Evolutionary conservation across 1,284 basidiomycete species (phyloP).

Genomic region (Ganoderma sp.): DNA sequence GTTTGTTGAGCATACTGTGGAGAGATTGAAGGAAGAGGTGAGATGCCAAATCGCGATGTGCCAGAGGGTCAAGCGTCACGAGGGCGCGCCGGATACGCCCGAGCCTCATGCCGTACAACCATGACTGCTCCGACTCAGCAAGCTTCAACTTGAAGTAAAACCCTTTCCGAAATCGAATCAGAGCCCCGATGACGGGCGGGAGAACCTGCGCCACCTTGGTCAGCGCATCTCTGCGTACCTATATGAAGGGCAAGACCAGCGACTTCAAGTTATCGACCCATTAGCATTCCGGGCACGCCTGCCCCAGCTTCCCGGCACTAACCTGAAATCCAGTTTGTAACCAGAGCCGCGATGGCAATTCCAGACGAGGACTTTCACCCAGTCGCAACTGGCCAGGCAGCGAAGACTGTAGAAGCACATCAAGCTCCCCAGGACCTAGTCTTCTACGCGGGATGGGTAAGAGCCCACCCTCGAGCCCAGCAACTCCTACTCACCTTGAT

Average conservation of each 20-base stretch:
- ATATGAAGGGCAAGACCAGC: neutral
- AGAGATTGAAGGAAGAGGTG: no score
- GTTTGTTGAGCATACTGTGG: no score
- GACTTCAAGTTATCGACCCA: neutral
- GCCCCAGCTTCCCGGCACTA: constrained; percentile 3
- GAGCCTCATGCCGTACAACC: no score
- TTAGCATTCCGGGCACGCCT: neutral
- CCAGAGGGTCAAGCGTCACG: no score
- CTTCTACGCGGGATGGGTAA: constrained; percentile 67
- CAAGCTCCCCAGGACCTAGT: constrained; percentile 58
- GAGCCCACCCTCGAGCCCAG: no score
- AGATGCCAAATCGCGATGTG: no score
- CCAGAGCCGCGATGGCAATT: constrained; percentile 44
- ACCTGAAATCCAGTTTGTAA: neutral
- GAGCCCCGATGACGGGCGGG: neutral
- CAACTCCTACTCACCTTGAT: neutral
- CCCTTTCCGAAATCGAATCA: no score
- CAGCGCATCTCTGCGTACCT: neutral
- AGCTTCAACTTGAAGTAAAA: no score
- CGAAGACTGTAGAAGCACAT: constrained; percentile 56
- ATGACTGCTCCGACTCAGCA: no score
- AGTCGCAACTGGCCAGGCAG: constrained; percentile 63
- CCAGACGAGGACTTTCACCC: constrained; percentile 58
- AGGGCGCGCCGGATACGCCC: no score
- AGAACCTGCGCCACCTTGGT: constrained; percentile 2